These are phyloP conservation scores for Sapria himalayana DNA, from an alignment of 345 rosid genomes.

Conservation along the genomic window DNA sequence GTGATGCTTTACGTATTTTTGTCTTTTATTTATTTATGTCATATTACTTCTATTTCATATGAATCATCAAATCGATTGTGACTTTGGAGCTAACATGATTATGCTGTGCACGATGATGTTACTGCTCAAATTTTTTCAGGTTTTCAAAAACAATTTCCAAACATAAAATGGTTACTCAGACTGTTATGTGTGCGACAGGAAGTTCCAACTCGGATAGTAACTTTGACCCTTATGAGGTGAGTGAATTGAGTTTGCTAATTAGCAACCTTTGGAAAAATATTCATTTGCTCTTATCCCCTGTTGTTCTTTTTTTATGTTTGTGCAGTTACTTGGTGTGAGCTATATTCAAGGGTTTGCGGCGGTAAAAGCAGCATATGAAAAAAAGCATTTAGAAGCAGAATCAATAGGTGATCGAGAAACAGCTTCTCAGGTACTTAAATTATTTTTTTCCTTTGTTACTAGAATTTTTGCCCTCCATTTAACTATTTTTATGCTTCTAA, in stretches of 20 bases:
- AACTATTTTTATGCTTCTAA: background rate
- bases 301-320: constrained; percentile 6
- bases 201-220: constrained; percentile 43
- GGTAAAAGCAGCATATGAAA: constrained; percentile 45
- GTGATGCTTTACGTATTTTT: too few relatives aligned
- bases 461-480: too few relatives aligned
- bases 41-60: too few relatives aligned
- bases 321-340: constrained; percentile 87
- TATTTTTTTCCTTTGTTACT: constrained; percentile 1
- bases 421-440: constrained; percentile 43
- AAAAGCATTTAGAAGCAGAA: constrained; percentile 76
- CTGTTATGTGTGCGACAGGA: constrained; percentile 62
- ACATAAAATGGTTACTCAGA: constrained; percentile 20
- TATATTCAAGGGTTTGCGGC: constrained; percentile 64
- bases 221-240: constrained; percentile 74
- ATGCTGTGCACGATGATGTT: too few relatives aligned
- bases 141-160: constrained; percentile 14
- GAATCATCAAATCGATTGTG: too few relatives aligned
- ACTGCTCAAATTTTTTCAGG: constrained; percentile 17
- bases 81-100: too few relatives aligned
- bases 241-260: background rate
- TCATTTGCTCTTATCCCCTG: background rate
- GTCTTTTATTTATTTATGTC: too few relatives aligned
- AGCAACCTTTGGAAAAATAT: background rate
- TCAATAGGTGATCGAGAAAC: constrained; percentile 55